Conservation (phyloP, 2,329 filamentous ascomycete species). For the Hypoxylon sp. region DNA sequence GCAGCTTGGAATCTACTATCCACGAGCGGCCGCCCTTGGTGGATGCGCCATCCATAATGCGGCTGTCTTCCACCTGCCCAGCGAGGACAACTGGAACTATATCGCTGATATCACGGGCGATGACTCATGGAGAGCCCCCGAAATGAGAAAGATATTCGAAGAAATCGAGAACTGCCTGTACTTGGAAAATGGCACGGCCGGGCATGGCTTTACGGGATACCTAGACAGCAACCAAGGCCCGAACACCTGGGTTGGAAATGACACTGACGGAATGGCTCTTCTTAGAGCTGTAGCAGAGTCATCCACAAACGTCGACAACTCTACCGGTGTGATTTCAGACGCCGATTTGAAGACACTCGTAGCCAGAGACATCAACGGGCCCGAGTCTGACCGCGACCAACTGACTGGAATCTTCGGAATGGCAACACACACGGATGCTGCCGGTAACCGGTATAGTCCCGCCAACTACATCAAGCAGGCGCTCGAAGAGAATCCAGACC, state of each 20-base stretch:
- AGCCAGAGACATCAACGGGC: conserved; percentile 36
- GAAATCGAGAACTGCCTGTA: conserved; percentile 41
- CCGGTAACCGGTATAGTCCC: conserved; percentile 28
- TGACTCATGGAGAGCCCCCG: conserved; percentile 38
- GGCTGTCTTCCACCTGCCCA: conserved; percentile 50
- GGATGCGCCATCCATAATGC: conserved; percentile 42
- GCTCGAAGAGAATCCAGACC: conserved; percentile 27
- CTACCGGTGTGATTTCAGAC: conserved; percentile 18
- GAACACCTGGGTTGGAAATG: conserved; percentile 30
- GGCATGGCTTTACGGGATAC: conserved; percentile 41
- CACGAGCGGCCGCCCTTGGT: conserved; percentile 58
- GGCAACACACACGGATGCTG: conserved; percentile 33
- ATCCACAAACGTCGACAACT: conserved; percentile 24
- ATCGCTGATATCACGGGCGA: conserved; percentile 50
- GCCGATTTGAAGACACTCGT: conserved; percentile 30
- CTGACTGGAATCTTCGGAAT: conserved; percentile 36
- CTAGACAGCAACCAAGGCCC: conserved; percentile 36
- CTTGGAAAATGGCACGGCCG: conserved; percentile 50
- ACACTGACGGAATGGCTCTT: conserved; percentile 27
- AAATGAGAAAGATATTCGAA: conserved; percentile 40
- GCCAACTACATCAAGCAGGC: conserved; percentile 37
- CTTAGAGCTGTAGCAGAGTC: conserved; percentile 27
- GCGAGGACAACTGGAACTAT: conserved; percentile 53
- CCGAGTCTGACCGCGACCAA: conserved; percentile 31
- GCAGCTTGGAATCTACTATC: conserved; percentile 64